Evolutionary conservation across 441 rosid species (phyloP).

Genomic region (Lepidium campestre): DNA sequence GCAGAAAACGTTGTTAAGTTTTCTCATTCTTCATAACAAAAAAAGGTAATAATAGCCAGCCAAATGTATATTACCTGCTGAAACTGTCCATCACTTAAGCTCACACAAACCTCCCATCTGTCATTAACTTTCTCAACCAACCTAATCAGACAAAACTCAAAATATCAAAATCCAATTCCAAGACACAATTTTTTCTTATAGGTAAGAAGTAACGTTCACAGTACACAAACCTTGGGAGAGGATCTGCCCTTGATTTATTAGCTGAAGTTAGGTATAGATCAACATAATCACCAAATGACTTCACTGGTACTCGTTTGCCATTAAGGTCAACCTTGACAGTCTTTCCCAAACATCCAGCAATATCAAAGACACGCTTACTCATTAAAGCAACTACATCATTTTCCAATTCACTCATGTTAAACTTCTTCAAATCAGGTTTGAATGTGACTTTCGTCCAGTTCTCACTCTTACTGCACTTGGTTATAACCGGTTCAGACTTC

Average conservation of each 20-base stretch:
- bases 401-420: conserved; percentile 72
- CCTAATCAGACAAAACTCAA: conserved; percentile 35
- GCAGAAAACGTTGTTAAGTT: not conserved
- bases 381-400: conserved; percentile 89
- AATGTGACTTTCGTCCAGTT: conserved; percentile 93
- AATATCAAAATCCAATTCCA: not conserved
- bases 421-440: conserved; percentile 78
- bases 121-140: conserved; percentile 60
- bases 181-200: not conserved
- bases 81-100: conserved; percentile 90
- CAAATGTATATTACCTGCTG: conserved; percentile 65
- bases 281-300: conserved; percentile 74
- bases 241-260: conserved; percentile 32
- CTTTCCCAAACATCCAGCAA: conserved; percentile 97
- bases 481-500: conserved; percentile 57
- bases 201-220: not conserved
- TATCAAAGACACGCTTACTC: conserved; percentile 81
- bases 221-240: conserved; percentile 48
- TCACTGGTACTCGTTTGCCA: conserved; percentile 65
- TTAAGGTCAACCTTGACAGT: conserved; percentile 87
- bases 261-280: conserved; percentile 58
- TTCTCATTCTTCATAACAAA: not conserved
- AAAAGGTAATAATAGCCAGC: not conserved
- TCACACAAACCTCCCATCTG: conserved; percentile 85
- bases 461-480: conserved; percentile 60